Evolutionary conservation across 352 stramenopile species (phyloP).

Genomic region (Globisporangium splendens): DNA sequence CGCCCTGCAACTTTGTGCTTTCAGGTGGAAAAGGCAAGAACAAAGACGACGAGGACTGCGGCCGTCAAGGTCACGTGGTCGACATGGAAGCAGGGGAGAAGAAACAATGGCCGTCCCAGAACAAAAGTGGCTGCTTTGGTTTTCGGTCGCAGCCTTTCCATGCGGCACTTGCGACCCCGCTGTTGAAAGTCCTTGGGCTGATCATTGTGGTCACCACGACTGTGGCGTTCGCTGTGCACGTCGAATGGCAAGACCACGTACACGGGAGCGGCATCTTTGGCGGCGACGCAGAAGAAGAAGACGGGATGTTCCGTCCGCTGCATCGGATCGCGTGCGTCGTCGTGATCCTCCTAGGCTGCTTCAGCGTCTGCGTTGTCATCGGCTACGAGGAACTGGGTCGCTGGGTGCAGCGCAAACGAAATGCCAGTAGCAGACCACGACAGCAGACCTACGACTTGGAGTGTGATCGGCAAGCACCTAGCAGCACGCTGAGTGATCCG

Average conservation of each 20-base stretch:
- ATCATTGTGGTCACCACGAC: conserved; percentile 2
- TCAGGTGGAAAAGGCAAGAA: neutral
- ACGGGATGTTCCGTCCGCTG: conserved; percentile 17
- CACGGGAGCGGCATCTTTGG: conserved; percentile 11
- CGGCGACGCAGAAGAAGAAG: conserved; percentile 1
- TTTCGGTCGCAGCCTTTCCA: conserved; percentile 23
- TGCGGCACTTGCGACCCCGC: conserved; percentile 3
- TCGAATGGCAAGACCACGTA: conserved; percentile 22
- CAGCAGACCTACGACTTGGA: neutral
- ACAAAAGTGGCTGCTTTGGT: conserved; percentile 13
- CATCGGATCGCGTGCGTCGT: conserved; percentile 11
- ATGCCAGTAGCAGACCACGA: neutral
- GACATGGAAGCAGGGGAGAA: neutral
- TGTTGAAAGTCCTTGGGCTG: conserved; percentile 8
- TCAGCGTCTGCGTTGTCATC: conserved; percentile 11
- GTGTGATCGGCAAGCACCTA: neutral
- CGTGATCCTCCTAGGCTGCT: conserved; percentile 9
- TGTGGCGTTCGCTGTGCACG: conserved; percentile 12
- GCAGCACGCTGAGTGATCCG: neutral
- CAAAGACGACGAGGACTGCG: neutral
- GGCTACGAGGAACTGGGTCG: conserved; percentile 10
- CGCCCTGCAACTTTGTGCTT: conserved; percentile 10
- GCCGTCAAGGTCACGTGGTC: neutral
- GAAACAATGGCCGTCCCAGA: conserved; percentile 6
- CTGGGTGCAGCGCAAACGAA: neutral